These are phyloP conservation scores for Firmiana major DNA, from an alignment of 345 rosid genomes.

Conservation along the genomic window DNA sequence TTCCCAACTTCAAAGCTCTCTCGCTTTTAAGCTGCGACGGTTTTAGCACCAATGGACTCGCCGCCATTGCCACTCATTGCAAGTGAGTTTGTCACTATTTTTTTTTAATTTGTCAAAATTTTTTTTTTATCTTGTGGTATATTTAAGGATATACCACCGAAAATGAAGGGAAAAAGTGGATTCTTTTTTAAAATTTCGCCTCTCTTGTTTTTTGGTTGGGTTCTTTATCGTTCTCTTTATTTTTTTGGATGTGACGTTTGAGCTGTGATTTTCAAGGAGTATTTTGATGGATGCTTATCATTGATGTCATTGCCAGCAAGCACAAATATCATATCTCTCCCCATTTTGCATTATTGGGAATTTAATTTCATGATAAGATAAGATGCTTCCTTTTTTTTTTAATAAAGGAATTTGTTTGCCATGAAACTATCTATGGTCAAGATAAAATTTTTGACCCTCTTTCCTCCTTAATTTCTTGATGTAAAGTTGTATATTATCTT, in stretches of 20 bases:
- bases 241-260: conserved; percentile 33
- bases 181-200: not conserved
- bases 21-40: conserved; percentile 71
- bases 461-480: not conserved
- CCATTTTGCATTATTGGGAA: conserved; percentile 4
- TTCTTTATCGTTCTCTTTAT: not conserved
- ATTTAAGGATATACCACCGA: not conserved
- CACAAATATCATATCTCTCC: not conserved
- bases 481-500: not conserved
- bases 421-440: not conserved
- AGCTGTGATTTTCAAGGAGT: conserved; percentile 19
- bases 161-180: not conserved
- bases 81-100: conserved; percentile 29
- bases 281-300: conserved; percentile 26
- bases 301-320: conserved; percentile 23
- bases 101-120: not conserved
- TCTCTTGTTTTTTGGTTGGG: not conserved
- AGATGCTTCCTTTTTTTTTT: not conserved
- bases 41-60: conserved; percentile 56
- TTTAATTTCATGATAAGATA: not conserved
- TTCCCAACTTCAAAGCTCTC: conserved; percentile 46
- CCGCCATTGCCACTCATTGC: conserved; percentile 57
- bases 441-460: not conserved
- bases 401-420: not conserved
- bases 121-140: not conserved